Conservation (phyloP, 805 yeast species). For the Metschnikowia orientalis region DNA sequence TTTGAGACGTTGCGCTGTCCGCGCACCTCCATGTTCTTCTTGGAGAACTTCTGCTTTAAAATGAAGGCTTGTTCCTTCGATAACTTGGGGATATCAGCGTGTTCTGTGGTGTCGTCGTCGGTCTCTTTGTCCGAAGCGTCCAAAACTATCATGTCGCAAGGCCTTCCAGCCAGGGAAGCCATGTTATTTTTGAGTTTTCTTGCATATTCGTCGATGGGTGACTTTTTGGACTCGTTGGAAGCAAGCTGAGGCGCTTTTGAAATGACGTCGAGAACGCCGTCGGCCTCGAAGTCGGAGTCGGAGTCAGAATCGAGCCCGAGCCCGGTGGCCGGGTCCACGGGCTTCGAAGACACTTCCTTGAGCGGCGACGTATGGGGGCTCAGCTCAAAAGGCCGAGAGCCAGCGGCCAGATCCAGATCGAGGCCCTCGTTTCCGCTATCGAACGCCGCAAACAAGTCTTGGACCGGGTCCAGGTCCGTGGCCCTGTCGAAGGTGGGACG, state of each 20-base stretch:
- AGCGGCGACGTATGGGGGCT: conserved; percentile 35
- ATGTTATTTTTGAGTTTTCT: conserved; percentile 26
- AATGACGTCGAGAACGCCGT: conserved; percentile 12
- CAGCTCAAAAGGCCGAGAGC: conserved; percentile 14
- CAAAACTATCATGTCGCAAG: conserved; percentile 19
- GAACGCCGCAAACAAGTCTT: conserved; percentile 32
- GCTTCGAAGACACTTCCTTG: conserved; percentile 5
- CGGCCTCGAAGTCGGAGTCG: conserved; percentile 11
- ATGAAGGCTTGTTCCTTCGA: conserved; percentile 29
- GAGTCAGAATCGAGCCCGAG: conserved; percentile 5
- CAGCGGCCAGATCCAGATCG: conserved; percentile 13
- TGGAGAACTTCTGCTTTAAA: conserved; percentile 32
- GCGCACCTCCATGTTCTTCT: conserved; percentile 14
- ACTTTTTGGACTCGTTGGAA: conserved; percentile 8
- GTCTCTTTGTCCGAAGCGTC: conserved; percentile 28
- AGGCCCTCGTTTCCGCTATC: conserved; percentile 22
- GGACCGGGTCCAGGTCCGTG: conserved; percentile 24
- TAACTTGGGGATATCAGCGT: conserved; percentile 25
- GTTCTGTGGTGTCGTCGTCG: conserved; percentile 4
- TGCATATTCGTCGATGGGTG: conserved; percentile 36
- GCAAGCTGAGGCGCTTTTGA: conserved; percentile 5
- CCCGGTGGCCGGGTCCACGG: conserved; percentile 1
- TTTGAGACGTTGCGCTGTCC: conserved; percentile 3
- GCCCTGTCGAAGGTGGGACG: conserved; percentile 29
- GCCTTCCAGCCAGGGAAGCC: conserved; percentile 24